Evolutionary conservation across 2,329 filamentous ascomycete genomes (phyloP), one percentile per base, ranked within the genome.

Genomic region (Apiospora koreana): DNA sequence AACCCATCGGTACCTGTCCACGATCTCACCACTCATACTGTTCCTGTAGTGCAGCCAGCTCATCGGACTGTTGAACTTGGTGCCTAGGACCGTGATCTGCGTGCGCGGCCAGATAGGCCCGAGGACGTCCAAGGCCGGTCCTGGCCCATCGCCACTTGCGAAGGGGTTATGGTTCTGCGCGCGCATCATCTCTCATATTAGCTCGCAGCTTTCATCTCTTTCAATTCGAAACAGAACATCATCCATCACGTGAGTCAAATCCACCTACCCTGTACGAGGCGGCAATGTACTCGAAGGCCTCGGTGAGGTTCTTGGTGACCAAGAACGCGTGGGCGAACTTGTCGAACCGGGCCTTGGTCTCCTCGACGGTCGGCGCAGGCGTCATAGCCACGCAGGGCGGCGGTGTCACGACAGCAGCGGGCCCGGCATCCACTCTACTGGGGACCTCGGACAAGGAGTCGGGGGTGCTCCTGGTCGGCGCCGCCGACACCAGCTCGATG

Each of bases 281-380:
- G 0, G 72, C 71, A 25, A 76, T 73, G 65, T 74, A 77, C 38
- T 71, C 69, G 48, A 76, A 77, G 2, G 75, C 74, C 9, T 74
- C 71, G 42, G 74, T 75, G 2, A 76, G 67, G 62, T 76, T 76
- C 69, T 73, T 75, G 31, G 70, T 73, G 41, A 74, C 70, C 10
- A 76, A 35, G 65, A 76, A 75, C 6, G 73, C 74, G 16, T 75
- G 38, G 10, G 75, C 75, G 18, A 77, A 76, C 25, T 65, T 66
- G 64, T 73, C 71, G 65, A 74, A 75, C 14, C 74, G 72, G 25
- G 48, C 68, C 35, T 69, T 65, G 3, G 74, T 75, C 68, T 76
- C 73, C 12, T 70, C 69, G 42, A 72, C 72, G 31, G 68, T 69
- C 1, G 74, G 74, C 3, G 71, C 68, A 21, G 76, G 74, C 62